Percentiles rank a stretch among this genome's conserved stretches.
phyloP scores from a whole-genome alignment of 1,139 yeast species.

The Insectozyma bohioensis region DNA sequence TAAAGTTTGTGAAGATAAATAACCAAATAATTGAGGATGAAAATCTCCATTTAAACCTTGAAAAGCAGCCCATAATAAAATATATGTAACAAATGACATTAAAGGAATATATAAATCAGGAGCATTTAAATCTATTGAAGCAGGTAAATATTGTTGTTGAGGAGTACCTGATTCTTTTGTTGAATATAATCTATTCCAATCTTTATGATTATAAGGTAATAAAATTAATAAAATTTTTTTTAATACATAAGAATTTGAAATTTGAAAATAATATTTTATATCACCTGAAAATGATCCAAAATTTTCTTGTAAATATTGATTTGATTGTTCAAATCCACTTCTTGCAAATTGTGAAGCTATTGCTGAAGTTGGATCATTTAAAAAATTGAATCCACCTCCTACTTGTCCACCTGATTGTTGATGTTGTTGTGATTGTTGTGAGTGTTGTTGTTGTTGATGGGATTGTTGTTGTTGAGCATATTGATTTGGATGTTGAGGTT shows the following conservation, averaged over 20 bases:
- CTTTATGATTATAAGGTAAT: slow-evolving; percentile 83
- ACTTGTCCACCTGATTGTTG: no score
- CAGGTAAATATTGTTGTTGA: slow-evolving; percentile 66
- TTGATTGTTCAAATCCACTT: slow-evolving; percentile 69
- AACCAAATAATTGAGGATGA: slow-evolving; percentile 91
- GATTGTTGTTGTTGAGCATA: slow-evolving; percentile 24
- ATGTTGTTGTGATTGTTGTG: slow-evolving; percentile 28
- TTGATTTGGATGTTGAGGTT: slow-evolving; percentile 28
- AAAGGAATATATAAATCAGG: slow-evolving; percentile 96
- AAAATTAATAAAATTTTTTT: slow-evolving; percentile 70
- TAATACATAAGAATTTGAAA: slow-evolving; percentile 83
- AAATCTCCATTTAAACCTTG: slow-evolving; percentile 89
- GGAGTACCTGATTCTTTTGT: slow-evolving; percentile 36
- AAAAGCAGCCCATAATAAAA: slow-evolving; percentile 78
- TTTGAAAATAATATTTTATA: slow-evolving; percentile 81
- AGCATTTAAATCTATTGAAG: slow-evolving; percentile 83
- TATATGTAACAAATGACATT: slow-evolving; percentile 89
- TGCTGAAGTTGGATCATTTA: slow-evolving; percentile 78
- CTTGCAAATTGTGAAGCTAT: slow-evolving; percentile 91
- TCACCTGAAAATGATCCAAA: slow-evolving; percentile 53
- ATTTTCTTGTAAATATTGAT: slow-evolving; percentile 74
- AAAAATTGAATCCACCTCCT: slow-evolving; percentile 42
- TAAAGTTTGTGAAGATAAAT: slow-evolving; percentile 84
- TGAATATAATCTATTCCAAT: slow-evolving; percentile 62
- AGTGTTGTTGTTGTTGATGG: slow-evolving; percentile 26